Percentiles rank a stretch among this genome's conserved stretches.
Conservation (phyloP, 345 rosid species). For the Gossypioides kirkii region DNA sequence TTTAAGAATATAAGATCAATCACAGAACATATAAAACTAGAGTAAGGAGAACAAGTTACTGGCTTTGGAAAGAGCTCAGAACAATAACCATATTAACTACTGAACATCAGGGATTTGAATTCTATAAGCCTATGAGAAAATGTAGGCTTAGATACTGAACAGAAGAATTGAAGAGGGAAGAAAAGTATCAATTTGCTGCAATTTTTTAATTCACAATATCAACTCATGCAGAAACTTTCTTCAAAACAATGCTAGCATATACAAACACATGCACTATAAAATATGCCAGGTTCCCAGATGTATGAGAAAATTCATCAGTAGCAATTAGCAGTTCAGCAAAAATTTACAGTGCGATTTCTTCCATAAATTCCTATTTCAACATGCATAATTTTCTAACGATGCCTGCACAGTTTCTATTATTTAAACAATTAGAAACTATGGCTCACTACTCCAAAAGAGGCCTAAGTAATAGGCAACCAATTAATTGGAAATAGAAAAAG, state of each 20-base stretch:
- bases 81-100: background rate
- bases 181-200: background rate
- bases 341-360: background rate
- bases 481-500: background rate
- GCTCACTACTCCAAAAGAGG: background rate
- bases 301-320: background rate
- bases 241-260: background rate
- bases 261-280: background rate
- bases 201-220: background rate
- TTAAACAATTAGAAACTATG: background rate
- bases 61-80: background rate
- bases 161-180: no score
- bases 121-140: background rate
- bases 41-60: background rate
- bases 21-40: background rate
- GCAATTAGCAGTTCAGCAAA: background rate
- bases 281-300: background rate
- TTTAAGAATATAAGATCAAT: slow-evolving; percentile 8
- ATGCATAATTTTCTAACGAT: background rate
- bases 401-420: background rate
- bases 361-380: background rate
- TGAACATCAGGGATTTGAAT: background rate
- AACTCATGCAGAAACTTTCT: background rate
- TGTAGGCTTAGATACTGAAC: background rate
- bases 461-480: background rate